These are phyloP conservation scores for Cordyceps pruinosa DNA, from an alignment of 2,329 filamentous ascomycete genomes.

Conservation along the genomic window DNA sequence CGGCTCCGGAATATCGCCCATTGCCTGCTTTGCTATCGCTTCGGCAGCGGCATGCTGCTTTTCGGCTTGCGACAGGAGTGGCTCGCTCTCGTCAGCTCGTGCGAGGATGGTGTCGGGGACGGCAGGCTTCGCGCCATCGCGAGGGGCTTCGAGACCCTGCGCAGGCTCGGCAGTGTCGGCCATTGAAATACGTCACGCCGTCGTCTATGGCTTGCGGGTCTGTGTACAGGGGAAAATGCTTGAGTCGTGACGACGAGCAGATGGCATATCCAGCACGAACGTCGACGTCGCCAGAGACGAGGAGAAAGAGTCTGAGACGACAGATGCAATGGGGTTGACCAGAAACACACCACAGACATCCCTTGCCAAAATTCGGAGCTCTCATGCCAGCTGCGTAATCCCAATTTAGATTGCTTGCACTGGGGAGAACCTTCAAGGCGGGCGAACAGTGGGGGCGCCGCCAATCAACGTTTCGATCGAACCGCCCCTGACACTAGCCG, in stretches of 20 bases:
- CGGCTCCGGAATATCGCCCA: background rate
- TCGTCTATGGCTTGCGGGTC: background rate
- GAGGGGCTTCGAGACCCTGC: constrained; percentile 12
- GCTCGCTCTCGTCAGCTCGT: background rate
- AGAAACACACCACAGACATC: constrained; percentile 3
- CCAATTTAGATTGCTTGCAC: constrained; percentile 11
- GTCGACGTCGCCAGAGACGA: background rate
- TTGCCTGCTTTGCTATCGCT: constrained; percentile 5
- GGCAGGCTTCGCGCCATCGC: constrained; percentile 6
- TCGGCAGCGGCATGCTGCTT: constrained; percentile 8
- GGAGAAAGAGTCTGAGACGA: constrained; percentile 3
- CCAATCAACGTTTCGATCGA: constrained; percentile 10
- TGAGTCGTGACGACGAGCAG: background rate
- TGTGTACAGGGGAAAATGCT: background rate
- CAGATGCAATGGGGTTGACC: constrained; percentile 1
- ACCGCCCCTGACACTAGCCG: constrained; percentile 11
- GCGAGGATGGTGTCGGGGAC: background rate
- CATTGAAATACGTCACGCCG: constrained; percentile 11
- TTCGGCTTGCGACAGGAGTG: background rate
- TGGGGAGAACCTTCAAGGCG: constrained; percentile 10
- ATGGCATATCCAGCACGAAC: constrained; percentile 3
- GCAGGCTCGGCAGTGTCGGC: constrained; percentile 12
- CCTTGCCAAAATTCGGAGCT: constrained; percentile 3
- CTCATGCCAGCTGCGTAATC: constrained; percentile 6
- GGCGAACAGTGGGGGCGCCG: constrained; percentile 7